A percentile compares a stretch with the other conserved stretches of the same genome.
Conservation (phyloP, 2,329 filamentous ascomycete genomes). For the Coniochaeta ligniaria region DNA sequence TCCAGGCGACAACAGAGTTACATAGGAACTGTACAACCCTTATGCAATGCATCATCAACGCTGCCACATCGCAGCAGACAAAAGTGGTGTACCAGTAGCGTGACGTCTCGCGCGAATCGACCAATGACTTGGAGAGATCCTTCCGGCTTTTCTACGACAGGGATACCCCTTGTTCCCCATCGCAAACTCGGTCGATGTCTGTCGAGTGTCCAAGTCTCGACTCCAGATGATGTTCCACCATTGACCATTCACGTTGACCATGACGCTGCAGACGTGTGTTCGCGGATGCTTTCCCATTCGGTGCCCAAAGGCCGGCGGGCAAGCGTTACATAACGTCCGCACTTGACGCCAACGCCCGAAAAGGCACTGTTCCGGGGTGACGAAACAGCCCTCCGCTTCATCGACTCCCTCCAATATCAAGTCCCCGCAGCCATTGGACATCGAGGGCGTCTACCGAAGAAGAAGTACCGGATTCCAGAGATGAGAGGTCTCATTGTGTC, state of each 20-base stretch:
- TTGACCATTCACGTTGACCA: not conserved
- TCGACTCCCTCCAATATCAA: not conserved
- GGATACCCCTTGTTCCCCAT: not conserved
- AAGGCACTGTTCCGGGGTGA: not conserved
- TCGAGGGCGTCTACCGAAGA: not conserved
- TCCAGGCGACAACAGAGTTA: not conserved
- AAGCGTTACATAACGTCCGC: not conserved
- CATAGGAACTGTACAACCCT: too few species aligned
- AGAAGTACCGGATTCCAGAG: not conserved
- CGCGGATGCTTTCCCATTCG: not conserved
- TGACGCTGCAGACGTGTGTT: not conserved
- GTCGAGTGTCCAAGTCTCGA: not conserved
- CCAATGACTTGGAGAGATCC: not conserved
- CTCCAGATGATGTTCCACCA: not conserved
- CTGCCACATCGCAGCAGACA: not conserved
- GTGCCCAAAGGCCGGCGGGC: not conserved
- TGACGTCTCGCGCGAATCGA: not conserved
- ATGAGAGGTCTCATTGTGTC: not conserved
- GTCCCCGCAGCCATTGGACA: not conserved
- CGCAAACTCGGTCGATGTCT: not conserved
- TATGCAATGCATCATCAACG: not conserved
- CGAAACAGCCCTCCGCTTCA: conserved; percentile 1
- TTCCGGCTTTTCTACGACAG: not conserved
- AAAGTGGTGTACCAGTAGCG: not conserved
- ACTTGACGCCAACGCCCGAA: not conserved